phyloP scores from a whole-genome alignment of 2,329 filamentous ascomycete genomes.

The Nigrospora sphaerica region DNA sequence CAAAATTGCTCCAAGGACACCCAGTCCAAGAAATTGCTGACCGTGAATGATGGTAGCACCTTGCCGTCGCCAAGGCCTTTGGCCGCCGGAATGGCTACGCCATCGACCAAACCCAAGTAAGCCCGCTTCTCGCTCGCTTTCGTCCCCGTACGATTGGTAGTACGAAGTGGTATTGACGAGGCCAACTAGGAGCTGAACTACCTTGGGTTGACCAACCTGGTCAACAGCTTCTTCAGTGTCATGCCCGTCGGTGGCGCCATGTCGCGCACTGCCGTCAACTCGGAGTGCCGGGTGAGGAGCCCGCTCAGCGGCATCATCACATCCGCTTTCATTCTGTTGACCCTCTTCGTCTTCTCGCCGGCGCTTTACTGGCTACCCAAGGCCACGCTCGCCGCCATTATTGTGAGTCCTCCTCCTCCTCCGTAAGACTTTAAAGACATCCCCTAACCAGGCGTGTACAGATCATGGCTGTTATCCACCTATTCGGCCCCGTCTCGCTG shows the following conservation, averaged over 20 bases:
- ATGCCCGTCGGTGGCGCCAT: conserved; percentile 61
- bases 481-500: conserved; percentile 49
- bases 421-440: neutral
- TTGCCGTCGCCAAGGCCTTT: conserved; percentile 58
- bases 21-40: no score
- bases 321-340: conserved; percentile 52
- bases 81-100: conserved; percentile 54
- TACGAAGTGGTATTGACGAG: no score
- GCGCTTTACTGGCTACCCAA: conserved; percentile 64
- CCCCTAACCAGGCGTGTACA: conserved; percentile 6
- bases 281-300: conserved; percentile 53
- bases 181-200: conserved; percentile 53
- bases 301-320: conserved; percentile 55
- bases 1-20: no score
- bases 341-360: conserved; percentile 53
- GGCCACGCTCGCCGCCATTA: conserved; percentile 56
- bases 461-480: conserved; percentile 56
- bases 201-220: conserved; percentile 53
- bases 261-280: conserved; percentile 62
- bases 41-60: conserved; percentile 33
- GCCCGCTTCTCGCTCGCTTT: neutral
- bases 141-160: no score
- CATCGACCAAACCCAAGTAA: conserved; percentile 44
- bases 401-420: conserved; percentile 27
- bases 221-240: conserved; percentile 57